Base-by-base conservation (phyloP, 192 early-diverging fungal species). In the Coemansia sp. region DNA sequence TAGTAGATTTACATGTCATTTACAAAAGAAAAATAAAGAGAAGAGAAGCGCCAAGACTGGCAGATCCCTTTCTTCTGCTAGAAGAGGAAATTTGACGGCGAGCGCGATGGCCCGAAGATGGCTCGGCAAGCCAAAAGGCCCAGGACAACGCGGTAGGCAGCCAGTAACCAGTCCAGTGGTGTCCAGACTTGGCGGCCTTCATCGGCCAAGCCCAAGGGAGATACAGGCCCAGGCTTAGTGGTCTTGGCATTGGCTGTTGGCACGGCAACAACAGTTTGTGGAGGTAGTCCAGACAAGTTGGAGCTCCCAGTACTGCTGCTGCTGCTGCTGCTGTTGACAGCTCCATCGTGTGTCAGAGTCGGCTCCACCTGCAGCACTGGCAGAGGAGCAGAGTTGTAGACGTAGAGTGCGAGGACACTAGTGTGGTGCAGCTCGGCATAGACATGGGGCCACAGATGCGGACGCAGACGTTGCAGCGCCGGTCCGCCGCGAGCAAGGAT, bases 381-480 rank as follows among this genome's bases (percentile, higher is more conserved):
- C 54, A 21, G 63, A 33, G 54, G 62, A 32, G 22, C 37, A 53
- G 38, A 35, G 48, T 63, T 56, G 34, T 50, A 39, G 10, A 70
- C 22, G 39, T 54, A 18, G 8, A 24, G 27, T 15, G 12, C 24
- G 26, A 50, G 12, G 46, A 32, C 7, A 32, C 24, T 50, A 6
- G 46, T 1, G 26, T 27, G 11, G 11, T 32, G 46, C 24, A 14
- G 26, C 7, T 15, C 39, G 21, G 40, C 24, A 38, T 24, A 34
- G 21, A 29, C 54, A 39, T 78, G 75, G 19, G 69, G 65, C 75
- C 75, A 78, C 26, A 78, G 62, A 53, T 78, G 69, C 1, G 69
- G 75, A n/a, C 75, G 64, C 53, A 78, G 60, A 11, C 75, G 68
- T 65, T 68, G 75, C 34, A 72, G 5, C n/a, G 69, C 75, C 58